Conservation (phyloP, 2,329 filamentous ascomycete species). For the Fusarium aywerte region DNA sequence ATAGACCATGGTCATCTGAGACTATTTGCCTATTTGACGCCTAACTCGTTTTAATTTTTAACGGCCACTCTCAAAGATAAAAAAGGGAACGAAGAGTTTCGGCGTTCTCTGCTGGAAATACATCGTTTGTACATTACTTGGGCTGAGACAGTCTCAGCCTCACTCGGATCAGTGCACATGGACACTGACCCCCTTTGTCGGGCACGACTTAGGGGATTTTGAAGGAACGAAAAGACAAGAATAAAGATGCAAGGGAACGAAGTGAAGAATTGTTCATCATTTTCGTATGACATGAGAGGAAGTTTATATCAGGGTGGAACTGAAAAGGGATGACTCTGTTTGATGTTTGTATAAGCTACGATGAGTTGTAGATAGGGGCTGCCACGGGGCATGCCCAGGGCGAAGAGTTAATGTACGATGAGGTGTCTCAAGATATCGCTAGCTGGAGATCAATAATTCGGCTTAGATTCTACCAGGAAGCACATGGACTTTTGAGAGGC, state of each 20-base stretch:
- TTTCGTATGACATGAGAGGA: not conserved
- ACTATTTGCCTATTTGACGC: constrained; percentile 29
- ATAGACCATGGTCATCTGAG: constrained; percentile 23
- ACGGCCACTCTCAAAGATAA: constrained; percentile 23
- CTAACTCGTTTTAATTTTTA: constrained; percentile 42
- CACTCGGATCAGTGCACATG: constrained; percentile 3
- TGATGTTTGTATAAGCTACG: constrained; percentile 17
- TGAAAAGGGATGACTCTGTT: constrained; percentile 8
- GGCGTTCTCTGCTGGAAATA: constrained; percentile 3
- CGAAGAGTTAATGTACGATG: constrained; percentile 17
- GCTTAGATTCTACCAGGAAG: not conserved
- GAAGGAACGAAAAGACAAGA: constrained; percentile 1
- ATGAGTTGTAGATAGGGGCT: constrained; percentile 6
- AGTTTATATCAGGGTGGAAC: constrained; percentile 15
- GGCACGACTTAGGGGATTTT: constrained; percentile 1
- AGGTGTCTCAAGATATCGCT: not conserved
- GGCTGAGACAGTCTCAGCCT: constrained; percentile 31
- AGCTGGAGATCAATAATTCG: not conserved
- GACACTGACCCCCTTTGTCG: constrained; percentile 17
- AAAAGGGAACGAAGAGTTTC: constrained; percentile 9
- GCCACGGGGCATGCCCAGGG: not conserved
- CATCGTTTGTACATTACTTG: constrained; percentile 33
- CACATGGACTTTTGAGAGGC: not conserved
- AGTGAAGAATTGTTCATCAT: not conserved
- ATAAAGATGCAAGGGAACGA: constrained; percentile 20